Evolutionary conservation across 768 basidiomycete genomes (phyloP).

Genomic region (Collybiopsis luxurians): DNA sequence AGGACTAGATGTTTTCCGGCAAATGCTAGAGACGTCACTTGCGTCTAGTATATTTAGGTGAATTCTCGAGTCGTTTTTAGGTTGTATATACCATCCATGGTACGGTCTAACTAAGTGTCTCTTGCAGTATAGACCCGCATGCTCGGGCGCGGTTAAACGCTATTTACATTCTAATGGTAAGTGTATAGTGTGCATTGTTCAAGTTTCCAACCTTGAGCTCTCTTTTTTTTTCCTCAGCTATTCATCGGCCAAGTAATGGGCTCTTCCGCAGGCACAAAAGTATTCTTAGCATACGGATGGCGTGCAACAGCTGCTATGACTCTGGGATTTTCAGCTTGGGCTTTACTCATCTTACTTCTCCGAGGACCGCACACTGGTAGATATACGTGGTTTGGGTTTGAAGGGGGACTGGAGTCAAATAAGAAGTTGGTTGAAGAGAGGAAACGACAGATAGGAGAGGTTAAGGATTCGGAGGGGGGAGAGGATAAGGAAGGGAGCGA

Average conservation of each 20-base stretch:
- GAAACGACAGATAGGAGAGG: too few species aligned
- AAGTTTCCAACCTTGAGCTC: too few species aligned
- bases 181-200: not conserved
- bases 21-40: conserved; percentile 51
- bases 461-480: too few species aligned
- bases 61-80: not conserved
- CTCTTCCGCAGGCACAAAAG: conserved; percentile 46
- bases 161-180: conserved; percentile 35
- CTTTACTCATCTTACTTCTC: conserved; percentile 38
- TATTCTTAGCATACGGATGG: conserved; percentile 54
- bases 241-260: conserved; percentile 55
- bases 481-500: too few species aligned
- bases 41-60: conserved; percentile 32
- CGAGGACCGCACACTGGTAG: conserved; percentile 47
- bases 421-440: not conserved
- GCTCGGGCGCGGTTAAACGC: conserved; percentile 44
- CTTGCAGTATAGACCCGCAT: conserved; percentile 3
- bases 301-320: conserved; percentile 41
- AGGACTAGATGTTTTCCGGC: conserved; percentile 19
- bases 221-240: too few species aligned
- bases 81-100: not conserved
- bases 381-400: conserved; percentile 33
- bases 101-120: not conserved
- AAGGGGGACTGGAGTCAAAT: conserved; percentile 22
- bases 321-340: conserved; percentile 39